Evolutionary conservation across 805 yeast species (phyloP).

Genomic region (Lipomyces mesembrius): DNA sequence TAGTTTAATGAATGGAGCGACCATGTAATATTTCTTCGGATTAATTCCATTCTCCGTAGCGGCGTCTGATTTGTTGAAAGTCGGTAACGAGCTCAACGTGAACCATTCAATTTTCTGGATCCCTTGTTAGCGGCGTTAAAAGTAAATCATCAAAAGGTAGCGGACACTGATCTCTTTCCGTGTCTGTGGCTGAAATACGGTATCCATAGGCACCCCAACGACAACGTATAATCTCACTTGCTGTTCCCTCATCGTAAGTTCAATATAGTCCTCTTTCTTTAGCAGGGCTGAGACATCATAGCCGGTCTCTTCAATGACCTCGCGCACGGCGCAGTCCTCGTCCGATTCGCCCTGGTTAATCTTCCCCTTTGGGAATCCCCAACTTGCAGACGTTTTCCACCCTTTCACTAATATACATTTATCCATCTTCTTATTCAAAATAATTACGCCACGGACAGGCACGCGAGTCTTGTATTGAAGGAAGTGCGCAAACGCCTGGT

Average conservation of each 20-base stretch:
- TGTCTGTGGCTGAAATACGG: conserved; percentile 76
- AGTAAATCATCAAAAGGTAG: not conserved
- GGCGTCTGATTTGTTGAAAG: conserved; percentile 33
- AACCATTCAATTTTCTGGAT: conserved; percentile 40
- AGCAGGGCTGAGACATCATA: conserved; percentile 75
- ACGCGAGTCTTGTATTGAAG: conserved; percentile 84
- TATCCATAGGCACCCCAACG: conserved; percentile 75
- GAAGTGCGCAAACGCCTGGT: conserved; percentile 75
- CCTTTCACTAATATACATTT: conserved; percentile 76
- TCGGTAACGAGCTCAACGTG: conserved; percentile 44
- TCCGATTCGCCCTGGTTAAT: conserved; percentile 92
- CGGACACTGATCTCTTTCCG: conserved; percentile 82
- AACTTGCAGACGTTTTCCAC: conserved; percentile 68
- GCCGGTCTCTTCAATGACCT: conserved; percentile 91
- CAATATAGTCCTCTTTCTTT: conserved; percentile 73
- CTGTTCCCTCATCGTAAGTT: conserved; percentile 80
- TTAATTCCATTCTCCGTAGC: conserved; percentile 12
- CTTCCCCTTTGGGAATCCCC: conserved; percentile 98
- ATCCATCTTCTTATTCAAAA: conserved; percentile 70
- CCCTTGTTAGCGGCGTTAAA: not conserved
- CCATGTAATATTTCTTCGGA: conserved; percentile 44
- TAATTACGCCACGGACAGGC: conserved; percentile 95
- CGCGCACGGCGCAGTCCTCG: conserved; percentile 86
- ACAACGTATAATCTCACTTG: conserved; percentile 82
- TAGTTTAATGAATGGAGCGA: conserved; percentile 47